Base-by-base conservation (phyloP, 129 eudicot species). In the Erigeron canadensis region DNA sequence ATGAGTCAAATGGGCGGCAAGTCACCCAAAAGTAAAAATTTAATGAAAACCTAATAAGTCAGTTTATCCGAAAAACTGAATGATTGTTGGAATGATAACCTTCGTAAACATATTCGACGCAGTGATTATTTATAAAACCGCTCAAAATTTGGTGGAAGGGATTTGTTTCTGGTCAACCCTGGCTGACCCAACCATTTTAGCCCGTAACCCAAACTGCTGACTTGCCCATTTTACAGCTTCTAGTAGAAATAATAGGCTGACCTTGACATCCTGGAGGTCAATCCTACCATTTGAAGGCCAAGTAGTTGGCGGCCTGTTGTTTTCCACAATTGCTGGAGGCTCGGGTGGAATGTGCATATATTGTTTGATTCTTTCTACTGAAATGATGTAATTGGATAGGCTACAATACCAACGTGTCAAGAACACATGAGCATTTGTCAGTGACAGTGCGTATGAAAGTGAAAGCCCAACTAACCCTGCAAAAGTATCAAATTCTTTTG, bases 221-320 rank as follows among this genome's bases (percentile, higher is more conserved):
- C 57, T 17, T 17, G n/a, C 57, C 57, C 57, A 50, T 50, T 28
- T 58, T 12, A 40, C 16, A 13, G 28, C 42, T 16, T 28, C 12
- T 50, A 65, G 48, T 58, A 45, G 50, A 45, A 45, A n/a, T 21
- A 13, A 10, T 71, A 10, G 69, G 58, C 67, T 54, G 48, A 86
- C 96, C 93, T 82, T 78, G 8, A 89, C 78, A 47, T 89, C 83
- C 16, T 69, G 76, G 38, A 84, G 60, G 60, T 86, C 82, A 55
- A 86, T 86, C 63, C 75, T 81, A 47, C 96, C 96, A 76, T 78
- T 71, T 42, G 75, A 59, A 71, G 96, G 94, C 94, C 96, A 90
- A 19, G 87, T 78, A 76, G 83, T 15, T 15, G 88, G 87, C 0
- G 96, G 91, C 55, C 88, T 80, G 2, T 75, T 82, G 69, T 66